A percentile compares a stretch with the other conserved stretches of the same genome.
Evolutionary conservation across 2,329 filamentous ascomycete genomes (phyloP).

Genomic region (Phyllosticta citrichinensis): DNA sequence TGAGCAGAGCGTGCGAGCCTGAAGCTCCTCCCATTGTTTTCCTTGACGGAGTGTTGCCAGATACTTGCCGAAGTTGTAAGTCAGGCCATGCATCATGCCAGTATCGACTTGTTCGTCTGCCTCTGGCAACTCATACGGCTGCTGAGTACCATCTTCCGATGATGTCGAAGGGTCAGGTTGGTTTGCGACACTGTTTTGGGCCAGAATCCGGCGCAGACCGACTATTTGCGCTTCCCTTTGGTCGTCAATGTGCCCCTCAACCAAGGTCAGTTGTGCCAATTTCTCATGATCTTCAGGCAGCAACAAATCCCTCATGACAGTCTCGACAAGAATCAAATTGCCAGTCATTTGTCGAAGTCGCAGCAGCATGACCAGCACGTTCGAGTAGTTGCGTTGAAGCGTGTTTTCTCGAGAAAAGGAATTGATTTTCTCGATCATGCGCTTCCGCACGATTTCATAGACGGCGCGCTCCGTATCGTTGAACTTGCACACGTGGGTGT

Average conservation of each 20-base stretch:
- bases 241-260: slow-evolving; percentile 12
- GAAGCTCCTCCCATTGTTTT: slow-evolving; percentile 28
- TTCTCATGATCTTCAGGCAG: slow-evolving; percentile 35
- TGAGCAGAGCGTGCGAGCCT: slow-evolving; percentile 35
- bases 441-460: slow-evolving; percentile 41
- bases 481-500: slow-evolving; percentile 37
- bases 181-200: neutral
- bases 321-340: slow-evolving; percentile 40
- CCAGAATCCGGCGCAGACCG: neutral
- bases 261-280: slow-evolving; percentile 26
- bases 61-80: slow-evolving; percentile 32
- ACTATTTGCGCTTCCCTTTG: neutral
- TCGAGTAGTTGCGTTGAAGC: slow-evolving; percentile 26
- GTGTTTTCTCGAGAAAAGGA: slow-evolving; percentile 15
- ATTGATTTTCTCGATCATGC: slow-evolving; percentile 36
- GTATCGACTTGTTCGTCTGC: slow-evolving; percentile 8
- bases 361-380: slow-evolving; percentile 37
- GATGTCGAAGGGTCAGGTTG: neutral
- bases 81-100: slow-evolving; percentile 28
- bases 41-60: slow-evolving; percentile 26
- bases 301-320: slow-evolving; percentile 35
- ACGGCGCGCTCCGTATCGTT: slow-evolving; percentile 42
- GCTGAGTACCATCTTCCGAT: too few species aligned
- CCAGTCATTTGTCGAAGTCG: slow-evolving; percentile 42
- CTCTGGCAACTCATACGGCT: neutral